Evolutionary conservation across 352 stramenopile genomes (phyloP), one percentile per base, ranked within the genome.

Genomic region (Phytophthora tentaculata): DNA sequence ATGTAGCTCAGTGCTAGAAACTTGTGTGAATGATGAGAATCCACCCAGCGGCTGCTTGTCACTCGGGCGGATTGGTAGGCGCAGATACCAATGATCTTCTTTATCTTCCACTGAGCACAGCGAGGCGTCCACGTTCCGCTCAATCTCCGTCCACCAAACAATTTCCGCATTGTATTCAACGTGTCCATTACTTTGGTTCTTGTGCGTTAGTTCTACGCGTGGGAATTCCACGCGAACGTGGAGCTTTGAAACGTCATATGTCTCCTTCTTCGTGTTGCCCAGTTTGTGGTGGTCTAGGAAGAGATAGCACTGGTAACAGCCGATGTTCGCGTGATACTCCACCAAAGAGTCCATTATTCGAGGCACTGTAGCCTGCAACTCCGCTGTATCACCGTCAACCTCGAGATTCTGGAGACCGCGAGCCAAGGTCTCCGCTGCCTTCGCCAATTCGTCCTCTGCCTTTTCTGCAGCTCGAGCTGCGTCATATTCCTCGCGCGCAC

Each of bases 271-370:
- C 23, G 41, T 54, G 14, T 61, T 59, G 1, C 43, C 23, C 1
- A 52, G 41, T 50, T 67, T 71, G 16, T 63, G 66, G 3, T 19
- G 56, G 5, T 66, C 65, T 28, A 62, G n/a, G 20, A 67, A 69
- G 43, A 95, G 45, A 60, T 89, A 92, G 57, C 82, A 90, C 59
- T 92, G 81, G 49, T 95, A 95, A 59, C 85, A 92, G 35, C 84
- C 85, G 41, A 95, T 93, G 54, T 95, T 94, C 26, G 77, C 81
- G 28, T 95, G 83, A 24, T 89, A 94, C 67, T 95, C 87, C 19
- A 94, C 72, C 28, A 92, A 20, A 24, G 65, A 86, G 32, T 74
- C 45, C 2, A 35, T 55, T 24, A 84, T 71, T n/a, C 14, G 28
- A 47, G 66, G 59, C 10, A 76, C 51, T n/a, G 12, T 53, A 52